Evolutionary conservation across 352 stramenopile species (phyloP).

Genomic region (Aphanomyces astaci): DNA sequence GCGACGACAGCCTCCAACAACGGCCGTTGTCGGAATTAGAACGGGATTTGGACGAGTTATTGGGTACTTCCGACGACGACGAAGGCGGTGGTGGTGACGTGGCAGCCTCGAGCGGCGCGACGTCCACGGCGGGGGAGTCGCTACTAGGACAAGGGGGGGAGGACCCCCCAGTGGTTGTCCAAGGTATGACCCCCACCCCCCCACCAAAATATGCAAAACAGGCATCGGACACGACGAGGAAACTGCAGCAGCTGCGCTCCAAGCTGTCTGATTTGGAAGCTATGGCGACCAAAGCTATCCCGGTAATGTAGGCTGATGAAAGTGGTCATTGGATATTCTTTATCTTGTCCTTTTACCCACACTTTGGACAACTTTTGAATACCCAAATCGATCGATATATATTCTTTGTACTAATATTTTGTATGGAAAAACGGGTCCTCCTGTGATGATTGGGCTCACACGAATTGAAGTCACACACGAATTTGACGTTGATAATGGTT

Average conservation of each 20-base stretch:
- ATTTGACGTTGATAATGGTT: too few relatives aligned
- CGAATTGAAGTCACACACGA: too few relatives aligned
- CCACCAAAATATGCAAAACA: neutral
- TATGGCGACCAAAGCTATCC: constrained; percentile 25
- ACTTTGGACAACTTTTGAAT: too few relatives aligned
- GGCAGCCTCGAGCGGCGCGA: neutral
- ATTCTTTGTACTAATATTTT: too few relatives aligned
- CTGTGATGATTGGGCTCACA: too few relatives aligned
- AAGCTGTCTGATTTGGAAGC: constrained; percentile 27
- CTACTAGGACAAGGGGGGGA: constrained; percentile 26
- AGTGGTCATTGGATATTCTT: too few relatives aligned
- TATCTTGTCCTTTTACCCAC: too few relatives aligned
- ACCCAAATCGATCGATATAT: too few relatives aligned
- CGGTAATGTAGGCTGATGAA: too few relatives aligned
- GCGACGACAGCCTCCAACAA: constrained; percentile 12
- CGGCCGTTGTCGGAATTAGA: constrained; percentile 14
- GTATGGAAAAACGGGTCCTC: too few relatives aligned
- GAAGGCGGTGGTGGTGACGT: neutral
- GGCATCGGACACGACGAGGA: constrained; percentile 2
- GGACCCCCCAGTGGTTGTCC: neutral
- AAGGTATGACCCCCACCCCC: neutral
- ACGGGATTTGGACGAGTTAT: constrained; percentile 11
- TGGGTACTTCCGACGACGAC: neutral
- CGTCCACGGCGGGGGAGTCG: neutral
- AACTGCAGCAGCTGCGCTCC: constrained; percentile 22